Conservation (phyloP, 2,329 filamentous ascomycete species). For the Pseudopyrenochaeta lycopersici region DNA sequence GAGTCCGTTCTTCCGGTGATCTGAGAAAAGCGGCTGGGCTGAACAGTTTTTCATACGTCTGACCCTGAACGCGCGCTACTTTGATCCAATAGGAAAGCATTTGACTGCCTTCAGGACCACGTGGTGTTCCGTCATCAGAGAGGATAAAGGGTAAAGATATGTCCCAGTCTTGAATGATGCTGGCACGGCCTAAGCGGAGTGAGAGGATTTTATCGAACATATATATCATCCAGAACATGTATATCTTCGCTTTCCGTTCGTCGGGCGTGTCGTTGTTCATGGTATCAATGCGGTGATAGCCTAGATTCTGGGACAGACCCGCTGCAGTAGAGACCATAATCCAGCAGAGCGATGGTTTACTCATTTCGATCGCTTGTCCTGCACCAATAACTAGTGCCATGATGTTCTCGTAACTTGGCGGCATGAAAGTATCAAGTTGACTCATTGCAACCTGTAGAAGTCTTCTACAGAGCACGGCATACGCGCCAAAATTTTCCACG, state of each 20-base stretch:
- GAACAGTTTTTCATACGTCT: conserved; percentile 49
- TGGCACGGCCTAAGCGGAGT: conserved; percentile 47
- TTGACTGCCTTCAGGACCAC: conserved; percentile 18
- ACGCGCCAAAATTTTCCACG: conserved; percentile 7
- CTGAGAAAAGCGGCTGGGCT: conserved; percentile 45
- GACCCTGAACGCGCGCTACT: conserved; percentile 44
- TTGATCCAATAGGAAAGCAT: conserved; percentile 48
- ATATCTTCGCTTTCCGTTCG: conserved; percentile 37
- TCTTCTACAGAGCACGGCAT: conserved; percentile 38
- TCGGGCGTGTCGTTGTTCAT: conserved; percentile 44
- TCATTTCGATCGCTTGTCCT: conserved; percentile 44
- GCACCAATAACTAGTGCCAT: conserved; percentile 44
- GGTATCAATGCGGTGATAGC: conserved; percentile 47
- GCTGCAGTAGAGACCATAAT: conserved; percentile 42
- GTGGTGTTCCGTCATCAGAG: conserved; percentile 6
- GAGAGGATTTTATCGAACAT: conserved; percentile 51
- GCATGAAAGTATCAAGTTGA: conserved; percentile 44
- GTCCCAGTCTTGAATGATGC: conserved; percentile 51
- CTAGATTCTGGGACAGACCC: conserved; percentile 41
- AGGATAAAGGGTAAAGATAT: conserved; percentile 39
- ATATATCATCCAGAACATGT: conserved; percentile 51
- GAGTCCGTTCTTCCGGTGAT: conserved; percentile 34
- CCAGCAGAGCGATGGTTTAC: conserved; percentile 48
- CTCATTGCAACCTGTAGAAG: conserved; percentile 55
- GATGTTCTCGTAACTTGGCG: conserved; percentile 48